Conservation (phyloP, 176 grass and related monocot species). For the Alloteropsis semialata region DNA sequence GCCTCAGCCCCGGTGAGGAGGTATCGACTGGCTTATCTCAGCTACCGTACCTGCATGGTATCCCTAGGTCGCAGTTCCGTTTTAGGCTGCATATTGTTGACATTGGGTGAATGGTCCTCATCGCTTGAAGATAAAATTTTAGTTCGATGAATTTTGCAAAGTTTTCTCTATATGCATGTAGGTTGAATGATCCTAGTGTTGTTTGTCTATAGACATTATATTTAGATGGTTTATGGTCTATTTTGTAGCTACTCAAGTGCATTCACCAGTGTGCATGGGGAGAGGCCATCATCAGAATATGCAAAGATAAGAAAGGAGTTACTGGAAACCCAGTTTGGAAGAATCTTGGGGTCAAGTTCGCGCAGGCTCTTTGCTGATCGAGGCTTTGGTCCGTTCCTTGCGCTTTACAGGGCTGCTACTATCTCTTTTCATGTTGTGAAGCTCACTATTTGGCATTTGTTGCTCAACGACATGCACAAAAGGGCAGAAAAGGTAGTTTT, state of each 20-base stretch:
- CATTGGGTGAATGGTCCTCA: background rate
- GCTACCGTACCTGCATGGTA: too few relatives aligned
- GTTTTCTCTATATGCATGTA: background rate
- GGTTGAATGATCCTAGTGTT: background rate
- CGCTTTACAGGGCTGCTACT: constrained; percentile 78
- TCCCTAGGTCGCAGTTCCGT: background rate
- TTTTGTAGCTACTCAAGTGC: constrained; percentile 59
- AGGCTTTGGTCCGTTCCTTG: constrained; percentile 82
- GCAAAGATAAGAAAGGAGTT: constrained; percentile 88
- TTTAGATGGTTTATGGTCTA: background rate
- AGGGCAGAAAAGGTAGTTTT: constrained; percentile 73
- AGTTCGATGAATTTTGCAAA: background rate
- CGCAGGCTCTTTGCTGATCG: constrained; percentile 60
- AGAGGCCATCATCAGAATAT: constrained; percentile 79
- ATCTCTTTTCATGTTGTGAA: constrained; percentile 88
- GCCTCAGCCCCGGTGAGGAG: background rate
- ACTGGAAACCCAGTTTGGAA: constrained; percentile 72
- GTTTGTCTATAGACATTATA: background rate
- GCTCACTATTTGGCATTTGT: constrained; percentile 80
- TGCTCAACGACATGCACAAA: constrained; percentile 51
- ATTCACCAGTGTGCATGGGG: constrained; percentile 86
- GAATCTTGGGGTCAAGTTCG: constrained; percentile 73
- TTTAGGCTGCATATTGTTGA: background rate
- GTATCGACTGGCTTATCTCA: constrained; percentile 7
- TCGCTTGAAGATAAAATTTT: background rate